These are phyloP conservation scores for Ceratocystis cacaofunesta DNA, from an alignment of 2,329 filamentous ascomycete species.

Conservation along the genomic window DNA sequence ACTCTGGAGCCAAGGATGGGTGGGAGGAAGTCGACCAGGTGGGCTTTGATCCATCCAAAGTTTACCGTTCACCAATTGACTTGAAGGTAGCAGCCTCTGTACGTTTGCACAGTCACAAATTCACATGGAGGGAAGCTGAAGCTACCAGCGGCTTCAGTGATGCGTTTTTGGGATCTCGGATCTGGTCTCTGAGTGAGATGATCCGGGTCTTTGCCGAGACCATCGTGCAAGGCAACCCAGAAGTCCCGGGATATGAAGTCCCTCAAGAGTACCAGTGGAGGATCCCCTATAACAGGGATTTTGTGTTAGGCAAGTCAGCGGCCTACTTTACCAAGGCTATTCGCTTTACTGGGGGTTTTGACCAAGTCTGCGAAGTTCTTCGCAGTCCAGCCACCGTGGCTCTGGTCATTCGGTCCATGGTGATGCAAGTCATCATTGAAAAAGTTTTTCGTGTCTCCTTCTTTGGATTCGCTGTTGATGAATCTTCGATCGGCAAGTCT, in stretches of 20 bases:
- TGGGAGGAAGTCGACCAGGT: constrained; percentile 7
- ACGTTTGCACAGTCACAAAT: neutral
- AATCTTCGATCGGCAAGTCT: neutral
- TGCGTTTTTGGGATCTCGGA: neutral
- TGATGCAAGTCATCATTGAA: constrained; percentile 13
- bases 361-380: constrained; percentile 10
- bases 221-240: constrained; percentile 2
- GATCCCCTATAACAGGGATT: constrained; percentile 4
- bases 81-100: neutral
- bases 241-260: neutral
- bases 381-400: neutral
- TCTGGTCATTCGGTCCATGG: constrained; percentile 9
- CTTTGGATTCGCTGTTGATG: constrained; percentile 7
- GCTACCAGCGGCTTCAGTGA: neutral
- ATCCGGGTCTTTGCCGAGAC: neutral
- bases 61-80: constrained; percentile 10
- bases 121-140: constrained; percentile 1
- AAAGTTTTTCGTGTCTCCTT: constrained; percentile 6
- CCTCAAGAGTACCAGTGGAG: neutral
- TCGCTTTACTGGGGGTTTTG: constrained; percentile 8
- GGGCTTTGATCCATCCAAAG: constrained; percentile 4
- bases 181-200: constrained; percentile 9
- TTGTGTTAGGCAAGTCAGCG: constrained; percentile 7
- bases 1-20: constrained; percentile 2
- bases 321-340: constrained; percentile 12